Percentiles rank a stretch among this genome's conserved stretches.
Evolutionary conservation across 1,284 basidiomycete genomes (phyloP).

Genomic region (Fomitopsis pinicola): DNA sequence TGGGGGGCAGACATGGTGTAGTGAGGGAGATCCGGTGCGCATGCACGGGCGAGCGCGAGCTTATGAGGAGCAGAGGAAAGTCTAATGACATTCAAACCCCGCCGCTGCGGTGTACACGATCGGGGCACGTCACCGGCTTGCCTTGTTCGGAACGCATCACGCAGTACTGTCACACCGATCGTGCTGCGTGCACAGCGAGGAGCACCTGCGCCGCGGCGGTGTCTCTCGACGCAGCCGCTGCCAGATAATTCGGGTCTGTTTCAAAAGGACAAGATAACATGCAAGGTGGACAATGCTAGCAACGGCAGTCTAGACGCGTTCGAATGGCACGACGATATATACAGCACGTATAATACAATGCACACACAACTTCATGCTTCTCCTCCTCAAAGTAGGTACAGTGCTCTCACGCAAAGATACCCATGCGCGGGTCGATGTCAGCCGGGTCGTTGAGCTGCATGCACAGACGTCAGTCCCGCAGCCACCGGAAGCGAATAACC

Average conservation of each 20-base stretch:
- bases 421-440: slow-evolving; percentile 58
- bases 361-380: slow-evolving; percentile 7
- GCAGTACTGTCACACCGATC: background rate
- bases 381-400: background rate
- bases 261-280: too few relatives aligned
- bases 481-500: background rate
- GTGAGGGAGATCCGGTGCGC: slow-evolving; percentile 6
- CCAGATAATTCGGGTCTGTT: too few relatives aligned
- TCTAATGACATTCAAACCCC: slow-evolving; percentile 16
- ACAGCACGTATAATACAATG: background rate
- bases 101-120: slow-evolving; percentile 17
- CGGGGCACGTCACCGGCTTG: slow-evolving; percentile 1
- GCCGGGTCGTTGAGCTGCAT: slow-evolving; percentile 65
- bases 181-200: background rate
- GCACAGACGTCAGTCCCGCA: slow-evolving; percentile 4
- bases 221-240: background rate
- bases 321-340: background rate
- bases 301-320: background rate
- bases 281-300: background rate
- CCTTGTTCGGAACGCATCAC: slow-evolving; percentile 1
- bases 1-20: slow-evolving; percentile 25
- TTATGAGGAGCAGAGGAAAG: slow-evolving; percentile 11
- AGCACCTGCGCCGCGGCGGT: background rate
- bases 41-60: slow-evolving; percentile 2
- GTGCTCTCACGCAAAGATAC: slow-evolving; percentile 58